Percentiles rank a stretch among this genome's conserved stretches.
phyloP scores from a whole-genome alignment of 2,329 filamentous ascomycete species.

The Ascocoryne sarcoides region DNA sequence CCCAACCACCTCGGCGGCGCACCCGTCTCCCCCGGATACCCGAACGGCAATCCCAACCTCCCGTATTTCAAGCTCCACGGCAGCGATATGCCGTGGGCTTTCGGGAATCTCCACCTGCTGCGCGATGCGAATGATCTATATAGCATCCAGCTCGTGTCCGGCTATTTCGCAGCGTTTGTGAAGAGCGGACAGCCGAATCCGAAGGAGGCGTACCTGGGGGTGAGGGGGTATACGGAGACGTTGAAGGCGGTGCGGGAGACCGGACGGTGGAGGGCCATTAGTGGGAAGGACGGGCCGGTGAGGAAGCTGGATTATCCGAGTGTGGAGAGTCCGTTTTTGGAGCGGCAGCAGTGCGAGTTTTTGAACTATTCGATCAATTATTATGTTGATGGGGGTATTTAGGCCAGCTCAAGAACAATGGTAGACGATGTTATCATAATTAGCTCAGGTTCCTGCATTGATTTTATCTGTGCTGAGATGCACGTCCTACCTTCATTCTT shows the following conservation, averaged over 20 bases:
- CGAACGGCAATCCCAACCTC: slow-evolving; percentile 39
- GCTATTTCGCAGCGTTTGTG: slow-evolving; percentile 41
- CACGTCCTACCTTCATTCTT: too few species aligned
- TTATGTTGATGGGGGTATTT: slow-evolving; percentile 28
- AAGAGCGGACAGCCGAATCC: slow-evolving; percentile 39
- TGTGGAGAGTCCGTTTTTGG: slow-evolving; percentile 32
- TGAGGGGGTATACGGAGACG: slow-evolving; percentile 37
- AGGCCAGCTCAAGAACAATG: too few species aligned
- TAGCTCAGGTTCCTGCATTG: too few species aligned
- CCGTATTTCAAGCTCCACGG: slow-evolving; percentile 47
- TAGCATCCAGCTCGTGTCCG: slow-evolving; percentile 35
- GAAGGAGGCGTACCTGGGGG: slow-evolving; percentile 32
- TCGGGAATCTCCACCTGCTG: slow-evolving; percentile 34
- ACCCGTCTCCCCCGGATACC: slow-evolving; percentile 32
- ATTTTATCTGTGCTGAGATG: too few species aligned
- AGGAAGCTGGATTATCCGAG: slow-evolving; percentile 38
- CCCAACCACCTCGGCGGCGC: slow-evolving; percentile 41
- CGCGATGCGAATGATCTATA: slow-evolving; percentile 38
- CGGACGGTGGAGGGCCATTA: slow-evolving; percentile 35
- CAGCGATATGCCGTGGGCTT: slow-evolving; percentile 38
- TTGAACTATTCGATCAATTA: slow-evolving; percentile 36
- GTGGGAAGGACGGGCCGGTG: slow-evolving; percentile 31
- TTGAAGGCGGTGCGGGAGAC: slow-evolving; percentile 32
- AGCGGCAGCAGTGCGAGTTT: slow-evolving; percentile 40
- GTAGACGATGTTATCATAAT: too few species aligned